Conservation (phyloP, 1,284 basidiomycete genomes). For the Anthracocystis walkeri region DNA sequence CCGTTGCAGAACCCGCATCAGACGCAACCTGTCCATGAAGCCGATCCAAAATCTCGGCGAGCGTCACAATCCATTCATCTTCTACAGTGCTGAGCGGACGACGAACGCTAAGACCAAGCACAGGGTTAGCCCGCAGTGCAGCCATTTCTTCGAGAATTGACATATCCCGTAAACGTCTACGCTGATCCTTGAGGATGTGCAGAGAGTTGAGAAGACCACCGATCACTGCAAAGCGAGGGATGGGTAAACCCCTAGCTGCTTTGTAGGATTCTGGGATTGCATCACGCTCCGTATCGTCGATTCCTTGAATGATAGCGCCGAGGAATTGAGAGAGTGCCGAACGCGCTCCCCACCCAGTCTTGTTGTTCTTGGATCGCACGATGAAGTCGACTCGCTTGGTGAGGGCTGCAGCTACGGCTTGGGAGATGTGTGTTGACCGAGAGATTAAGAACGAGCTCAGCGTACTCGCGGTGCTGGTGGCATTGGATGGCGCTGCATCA, state of each 20-base stretch:
- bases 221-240: conserved; percentile 60
- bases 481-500: background rate
- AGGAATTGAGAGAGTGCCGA: conserved; percentile 54
- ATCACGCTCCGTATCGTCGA: conserved; percentile 31
- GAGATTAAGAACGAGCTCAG: conserved; percentile 43
- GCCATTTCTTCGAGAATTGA: conserved; percentile 52
- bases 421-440: conserved; percentile 47
- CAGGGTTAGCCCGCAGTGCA: conserved; percentile 37
- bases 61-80: conserved; percentile 58
- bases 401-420: conserved; percentile 56
- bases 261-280: conserved; percentile 37
- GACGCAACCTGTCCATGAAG: conserved; percentile 16
- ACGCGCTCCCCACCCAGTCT: conserved; percentile 50
- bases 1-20: background rate
- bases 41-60: conserved; percentile 55
- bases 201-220: conserved; percentile 63
- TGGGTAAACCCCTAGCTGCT: conserved; percentile 38
- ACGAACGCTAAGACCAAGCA: conserved; percentile 46
- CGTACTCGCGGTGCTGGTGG: conserved; percentile 16
- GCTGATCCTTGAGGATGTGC: conserved; percentile 52
- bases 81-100: conserved; percentile 40
- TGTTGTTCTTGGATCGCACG: conserved; percentile 34
- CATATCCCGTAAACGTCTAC: conserved; percentile 39
- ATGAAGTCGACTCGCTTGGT: conserved; percentile 58
- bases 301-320: conserved; percentile 38